Percentiles rank a stretch among this genome's conserved stretches.
Conservation (phyloP, 2,329 filamentous ascomycete species). For the Colletotrichum higginsianum region DNA sequence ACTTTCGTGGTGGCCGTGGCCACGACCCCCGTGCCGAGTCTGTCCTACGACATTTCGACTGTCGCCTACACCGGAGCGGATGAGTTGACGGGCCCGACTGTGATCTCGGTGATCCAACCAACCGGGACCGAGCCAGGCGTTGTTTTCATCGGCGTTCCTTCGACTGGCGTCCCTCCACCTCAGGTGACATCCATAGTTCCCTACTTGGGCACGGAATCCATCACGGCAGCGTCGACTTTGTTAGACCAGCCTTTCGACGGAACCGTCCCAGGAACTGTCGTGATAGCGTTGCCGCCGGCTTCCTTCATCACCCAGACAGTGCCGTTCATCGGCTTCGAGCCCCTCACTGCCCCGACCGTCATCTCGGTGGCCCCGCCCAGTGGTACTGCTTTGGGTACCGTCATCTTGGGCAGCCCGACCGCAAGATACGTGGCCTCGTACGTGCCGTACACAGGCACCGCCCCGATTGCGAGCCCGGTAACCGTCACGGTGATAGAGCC, state of each 20-base stretch:
- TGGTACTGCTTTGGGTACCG: constrained; percentile 31
- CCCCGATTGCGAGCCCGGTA: background rate
- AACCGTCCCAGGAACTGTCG: background rate
- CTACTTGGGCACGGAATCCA: constrained; percentile 1
- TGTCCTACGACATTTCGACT: constrained; percentile 19
- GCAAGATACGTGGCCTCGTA: constrained; percentile 7
- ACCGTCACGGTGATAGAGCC: constrained; percentile 29
- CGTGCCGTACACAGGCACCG: constrained; percentile 6
- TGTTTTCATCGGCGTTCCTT: constrained; percentile 29
- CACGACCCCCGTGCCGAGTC: background rate
- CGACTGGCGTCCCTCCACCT: constrained; percentile 22
- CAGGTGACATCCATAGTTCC: constrained; percentile 35
- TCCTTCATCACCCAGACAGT: constrained; percentile 20
- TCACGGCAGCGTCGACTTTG: constrained; percentile 30
- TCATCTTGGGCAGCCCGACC: constrained; percentile 31
- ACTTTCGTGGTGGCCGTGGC: constrained; percentile 23
- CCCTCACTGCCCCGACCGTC: background rate
- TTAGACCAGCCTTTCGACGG: constrained; percentile 26
- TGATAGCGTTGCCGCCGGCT: constrained; percentile 15
- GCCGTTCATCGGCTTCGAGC: background rate
- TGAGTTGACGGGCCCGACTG: constrained; percentile 13
- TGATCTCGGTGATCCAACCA: constrained; percentile 31
- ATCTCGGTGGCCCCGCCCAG: constrained; percentile 27
- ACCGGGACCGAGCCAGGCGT: constrained; percentile 28
- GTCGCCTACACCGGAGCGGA: constrained; percentile 27